These are phyloP conservation scores for Phytophthora vignae DNA, from an alignment of 352 stramenopile species.

Conservation along the genomic window DNA sequence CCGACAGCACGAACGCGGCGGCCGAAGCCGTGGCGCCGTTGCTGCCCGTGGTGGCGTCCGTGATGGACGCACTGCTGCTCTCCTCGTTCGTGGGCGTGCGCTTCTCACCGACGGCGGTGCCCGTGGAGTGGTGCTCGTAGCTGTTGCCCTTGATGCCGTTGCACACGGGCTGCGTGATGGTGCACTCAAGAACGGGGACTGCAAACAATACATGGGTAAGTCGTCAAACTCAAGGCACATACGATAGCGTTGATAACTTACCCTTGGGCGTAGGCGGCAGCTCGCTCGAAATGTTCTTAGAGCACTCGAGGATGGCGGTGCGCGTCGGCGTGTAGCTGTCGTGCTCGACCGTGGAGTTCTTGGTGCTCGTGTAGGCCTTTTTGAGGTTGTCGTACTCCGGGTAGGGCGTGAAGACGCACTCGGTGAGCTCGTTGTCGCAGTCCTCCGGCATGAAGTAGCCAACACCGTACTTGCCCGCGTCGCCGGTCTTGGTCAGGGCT, in stretches of 20 bases:
- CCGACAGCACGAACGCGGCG: constrained; percentile 23
- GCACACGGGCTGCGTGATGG: constrained; percentile 46
- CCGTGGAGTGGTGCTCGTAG: constrained; percentile 29
- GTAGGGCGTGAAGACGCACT: constrained; percentile 63
- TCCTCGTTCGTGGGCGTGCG: constrained; percentile 36
- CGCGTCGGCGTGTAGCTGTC: constrained; percentile 51
- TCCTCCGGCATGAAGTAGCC: constrained; percentile 71
- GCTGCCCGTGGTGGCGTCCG: constrained; percentile 9
- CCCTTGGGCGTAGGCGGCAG: constrained; percentile 50
- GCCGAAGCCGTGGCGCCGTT: constrained; percentile 15
- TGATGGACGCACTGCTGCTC: constrained; percentile 4
- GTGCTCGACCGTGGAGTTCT: constrained; percentile 50
- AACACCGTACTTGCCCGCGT: constrained; percentile 67
- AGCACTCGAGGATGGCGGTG: constrained; percentile 46
- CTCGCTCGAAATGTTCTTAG: constrained; percentile 49
- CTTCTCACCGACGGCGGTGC: constrained; percentile 37
- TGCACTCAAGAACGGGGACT: constrained; percentile 47
- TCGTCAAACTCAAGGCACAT: not conserved
- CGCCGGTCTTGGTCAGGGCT: constrained; percentile 53
- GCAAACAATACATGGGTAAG: constrained; percentile 2
- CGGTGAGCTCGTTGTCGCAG: constrained; percentile 57
- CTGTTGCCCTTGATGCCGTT: constrained; percentile 45
- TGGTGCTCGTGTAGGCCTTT: constrained; percentile 58
- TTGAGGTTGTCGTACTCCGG: constrained; percentile 70
- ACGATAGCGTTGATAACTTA: constrained; percentile 6